These are phyloP conservation scores for Carex scoparia DNA, from an alignment of 176 grass and related monocot species.

Conservation along the genomic window DNA sequence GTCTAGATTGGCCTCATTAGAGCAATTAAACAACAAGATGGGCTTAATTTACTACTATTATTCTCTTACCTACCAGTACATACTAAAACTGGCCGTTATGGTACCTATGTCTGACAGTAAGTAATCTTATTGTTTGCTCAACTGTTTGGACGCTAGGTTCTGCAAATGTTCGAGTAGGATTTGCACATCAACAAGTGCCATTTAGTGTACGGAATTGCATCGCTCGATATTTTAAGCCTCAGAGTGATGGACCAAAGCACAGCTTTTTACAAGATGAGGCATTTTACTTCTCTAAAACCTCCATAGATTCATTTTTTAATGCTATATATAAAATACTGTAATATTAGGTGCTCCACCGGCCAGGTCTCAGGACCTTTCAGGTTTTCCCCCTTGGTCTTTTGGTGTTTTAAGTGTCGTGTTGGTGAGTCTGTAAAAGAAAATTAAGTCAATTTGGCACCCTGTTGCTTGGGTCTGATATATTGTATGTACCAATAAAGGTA, in stretches of 20 bases:
- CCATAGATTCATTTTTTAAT: slow-evolving; percentile 8
- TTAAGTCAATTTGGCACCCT: not conserved
- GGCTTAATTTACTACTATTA: not conserved
- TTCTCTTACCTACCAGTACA: not conserved
- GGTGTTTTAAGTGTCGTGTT: not conserved
- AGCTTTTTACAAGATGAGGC: slow-evolving; percentile 63
- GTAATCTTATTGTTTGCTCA: not conserved
- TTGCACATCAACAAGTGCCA: slow-evolving; percentile 77
- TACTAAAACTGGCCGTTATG: not conserved
- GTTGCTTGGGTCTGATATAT: slow-evolving; percentile 1
- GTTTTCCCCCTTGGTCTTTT: not conserved
- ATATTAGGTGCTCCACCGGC: not conserved
- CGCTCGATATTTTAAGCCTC: slow-evolving; percentile 39
- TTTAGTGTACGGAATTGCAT: slow-evolving; percentile 81
- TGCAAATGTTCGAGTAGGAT: slow-evolving; percentile 72
- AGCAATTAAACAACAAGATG: not conserved
- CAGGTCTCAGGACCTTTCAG: not conserved
- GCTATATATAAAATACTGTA: not conserved
- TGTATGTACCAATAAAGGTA: not conserved
- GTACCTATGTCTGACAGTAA: not conserved
- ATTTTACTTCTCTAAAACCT: slow-evolving; percentile 14
- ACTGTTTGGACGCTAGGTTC: slow-evolving; percentile 43
- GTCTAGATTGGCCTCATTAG: not conserved
- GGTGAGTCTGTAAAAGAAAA: not conserved
- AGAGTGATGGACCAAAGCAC: slow-evolving; percentile 22